phyloP scores from a whole-genome alignment of 1,139 yeast genomes.

The Pneumocystis murina region DNA sequence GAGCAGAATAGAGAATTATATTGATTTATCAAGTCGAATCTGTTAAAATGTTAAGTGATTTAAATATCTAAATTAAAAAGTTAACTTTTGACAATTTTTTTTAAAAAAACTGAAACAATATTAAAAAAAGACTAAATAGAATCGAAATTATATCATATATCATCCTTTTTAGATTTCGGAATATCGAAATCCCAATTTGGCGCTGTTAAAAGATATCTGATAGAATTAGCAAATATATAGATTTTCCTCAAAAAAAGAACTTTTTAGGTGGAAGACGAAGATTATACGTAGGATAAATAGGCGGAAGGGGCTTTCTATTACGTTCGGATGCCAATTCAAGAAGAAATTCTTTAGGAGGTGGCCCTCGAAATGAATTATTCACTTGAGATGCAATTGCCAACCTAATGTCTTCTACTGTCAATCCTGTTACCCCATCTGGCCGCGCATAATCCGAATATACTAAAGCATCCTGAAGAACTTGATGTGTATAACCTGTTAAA shows the following conservation, averaged over 20 bases:
- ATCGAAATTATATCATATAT: not conserved
- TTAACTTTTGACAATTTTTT: not conserved
- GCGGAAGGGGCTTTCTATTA: conserved; percentile 78
- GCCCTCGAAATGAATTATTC: conserved; percentile 87
- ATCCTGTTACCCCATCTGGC: conserved; percentile 15
- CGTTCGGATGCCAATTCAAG: conserved; percentile 85
- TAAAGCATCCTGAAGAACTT: conserved; percentile 76
- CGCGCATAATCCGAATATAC: conserved; percentile 66
- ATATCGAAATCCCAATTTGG: not conserved
- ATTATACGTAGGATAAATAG: conserved; percentile 86
- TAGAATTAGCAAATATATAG: not conserved
- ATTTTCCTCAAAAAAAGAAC: conserved; percentile 65
- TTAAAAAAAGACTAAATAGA: not conserved
- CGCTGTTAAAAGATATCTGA: not conserved
- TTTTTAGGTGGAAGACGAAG: conserved; percentile 92
- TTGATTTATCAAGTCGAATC: no score
- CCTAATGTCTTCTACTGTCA: conserved; percentile 73
- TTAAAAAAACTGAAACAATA: not conserved
- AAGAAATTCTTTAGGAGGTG: conserved; percentile 82
- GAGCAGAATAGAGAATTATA: no score
- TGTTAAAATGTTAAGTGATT: no score
- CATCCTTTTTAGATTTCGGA: not conserved
- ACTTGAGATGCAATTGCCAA: conserved; percentile 87
- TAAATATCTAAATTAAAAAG: no score
- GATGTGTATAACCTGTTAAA: conserved; percentile 49